Conservation (phyloP, 1,284 basidiomycete genomes). For the Afroboletus lepidellus region DNA sequence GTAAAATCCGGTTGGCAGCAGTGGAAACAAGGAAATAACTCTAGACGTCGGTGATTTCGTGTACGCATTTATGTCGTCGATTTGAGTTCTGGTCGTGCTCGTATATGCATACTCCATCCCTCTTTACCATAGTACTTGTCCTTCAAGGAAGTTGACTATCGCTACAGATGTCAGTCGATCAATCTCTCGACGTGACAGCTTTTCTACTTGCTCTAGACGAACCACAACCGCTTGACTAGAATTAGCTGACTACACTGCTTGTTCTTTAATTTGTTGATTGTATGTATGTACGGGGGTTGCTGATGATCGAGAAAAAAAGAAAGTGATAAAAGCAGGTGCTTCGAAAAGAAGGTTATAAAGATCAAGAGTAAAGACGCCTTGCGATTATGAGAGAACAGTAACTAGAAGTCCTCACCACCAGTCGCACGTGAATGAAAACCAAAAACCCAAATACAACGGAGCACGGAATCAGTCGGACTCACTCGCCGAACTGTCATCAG, state of each 20-base stretch:
- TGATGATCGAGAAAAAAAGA: slow-evolving; percentile 21
- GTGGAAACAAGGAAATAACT: slow-evolving; percentile 29
- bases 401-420: slow-evolving; percentile 23
- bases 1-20: slow-evolving; percentile 35
- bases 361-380: slow-evolving; percentile 30
- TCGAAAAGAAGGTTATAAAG: slow-evolving; percentile 36
- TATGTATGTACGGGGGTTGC: slow-evolving; percentile 38
- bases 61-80: background rate
- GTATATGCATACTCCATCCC: background rate
- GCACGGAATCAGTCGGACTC: slow-evolving; percentile 65
- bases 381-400: slow-evolving; percentile 30
- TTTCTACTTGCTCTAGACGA: slow-evolving; percentile 12
- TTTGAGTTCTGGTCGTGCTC: background rate
- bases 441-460: slow-evolving; percentile 11
- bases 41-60: slow-evolving; percentile 25
- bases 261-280: slow-evolving; percentile 39
- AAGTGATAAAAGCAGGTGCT: slow-evolving; percentile 27
- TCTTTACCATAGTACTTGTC: too few relatives aligned
- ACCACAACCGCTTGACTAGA: slow-evolving; percentile 31
- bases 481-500: slow-evolving; percentile 75
- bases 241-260: slow-evolving; percentile 39
- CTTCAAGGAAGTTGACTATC: slow-evolving; percentile 4
- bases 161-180: slow-evolving; percentile 11
- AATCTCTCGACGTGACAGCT: slow-evolving; percentile 9
- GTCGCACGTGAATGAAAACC: slow-evolving; percentile 12